phyloP scores from a whole-genome alignment of 768 basidiomycete genomes.

The Leccinum variicolor region DNA sequence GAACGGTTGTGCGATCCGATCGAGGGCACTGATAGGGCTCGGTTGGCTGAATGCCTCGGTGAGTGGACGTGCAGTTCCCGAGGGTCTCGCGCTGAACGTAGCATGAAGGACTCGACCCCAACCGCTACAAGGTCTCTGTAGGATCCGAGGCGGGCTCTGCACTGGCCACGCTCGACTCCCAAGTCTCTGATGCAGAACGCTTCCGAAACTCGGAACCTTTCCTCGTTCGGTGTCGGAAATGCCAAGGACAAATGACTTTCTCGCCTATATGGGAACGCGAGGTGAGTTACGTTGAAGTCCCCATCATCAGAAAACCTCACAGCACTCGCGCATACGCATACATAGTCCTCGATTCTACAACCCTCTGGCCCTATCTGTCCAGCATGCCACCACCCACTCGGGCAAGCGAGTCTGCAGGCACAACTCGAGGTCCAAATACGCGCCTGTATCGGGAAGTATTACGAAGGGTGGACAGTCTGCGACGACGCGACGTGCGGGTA shows the following conservation, averaged over 20 bases:
- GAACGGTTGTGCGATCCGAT: slow-evolving; percentile 96
- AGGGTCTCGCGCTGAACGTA: neutral
- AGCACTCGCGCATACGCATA: neutral
- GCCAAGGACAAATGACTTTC: slow-evolving; percentile 58
- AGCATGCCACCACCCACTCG: slow-evolving; percentile 54
- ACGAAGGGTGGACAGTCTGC: slow-evolving; percentile 87
- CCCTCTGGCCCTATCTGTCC: slow-evolving; percentile 68
- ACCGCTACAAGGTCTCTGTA: slow-evolving; percentile 44
- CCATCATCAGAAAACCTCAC: neutral
- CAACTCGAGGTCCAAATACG: slow-evolving; percentile 91
- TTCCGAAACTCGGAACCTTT: slow-evolving; percentile 78
- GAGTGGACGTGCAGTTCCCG: slow-evolving; percentile 16
- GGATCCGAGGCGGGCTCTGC: slow-evolving; percentile 54
- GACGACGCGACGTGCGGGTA: slow-evolving; percentile 81
- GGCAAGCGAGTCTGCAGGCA: slow-evolving; percentile 61
- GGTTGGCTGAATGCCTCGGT: slow-evolving; percentile 96
- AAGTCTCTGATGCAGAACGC: slow-evolving; percentile 82
- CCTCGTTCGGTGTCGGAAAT: slow-evolving; percentile 71
- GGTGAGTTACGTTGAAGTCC: slow-evolving; percentile 34
- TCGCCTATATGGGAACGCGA: slow-evolving; percentile 56
- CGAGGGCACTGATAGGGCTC: slow-evolving; percentile 88
- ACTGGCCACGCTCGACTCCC: slow-evolving; percentile 83
- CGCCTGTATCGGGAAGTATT: slow-evolving; percentile 72
- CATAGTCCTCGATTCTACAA: slow-evolving; percentile 64
- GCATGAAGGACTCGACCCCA: slow-evolving; percentile 55